A percentile compares a stretch with the other conserved stretches of the same genome.
Conservation (phyloP, 2,329 filamentous ascomycete species). For the Paecilomyces formosus region DNA sequence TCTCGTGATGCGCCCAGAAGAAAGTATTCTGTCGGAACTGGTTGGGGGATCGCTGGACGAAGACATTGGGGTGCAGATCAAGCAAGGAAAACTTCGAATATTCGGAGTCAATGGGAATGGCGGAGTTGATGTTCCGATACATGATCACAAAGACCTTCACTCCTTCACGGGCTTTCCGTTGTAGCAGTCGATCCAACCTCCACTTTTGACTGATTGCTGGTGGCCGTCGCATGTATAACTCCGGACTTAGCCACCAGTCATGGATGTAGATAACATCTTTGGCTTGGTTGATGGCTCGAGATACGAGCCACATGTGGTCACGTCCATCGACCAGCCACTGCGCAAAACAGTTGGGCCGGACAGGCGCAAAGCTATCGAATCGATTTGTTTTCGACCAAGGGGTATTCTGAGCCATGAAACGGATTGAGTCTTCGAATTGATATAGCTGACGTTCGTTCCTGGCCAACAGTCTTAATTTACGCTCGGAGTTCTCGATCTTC, state of each 20-base stretch:
- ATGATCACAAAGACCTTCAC: slow-evolving; percentile 98
- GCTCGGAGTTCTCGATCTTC: slow-evolving; percentile 82
- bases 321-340: slow-evolving; percentile 96
- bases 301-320: slow-evolving; percentile 99
- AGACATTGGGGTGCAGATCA: slow-evolving; percentile 91
- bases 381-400: slow-evolving; percentile 77
- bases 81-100: slow-evolving; percentile 96
- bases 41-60: slow-evolving; percentile 91
- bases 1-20: slow-evolving; percentile 98
- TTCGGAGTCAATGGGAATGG: slow-evolving; percentile 94
- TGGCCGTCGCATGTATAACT: slow-evolving; percentile 88
- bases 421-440: slow-evolving; percentile 91
- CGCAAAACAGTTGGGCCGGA: slow-evolving; percentile 77
- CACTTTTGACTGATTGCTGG: slow-evolving; percentile 97
- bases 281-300: slow-evolving; percentile 91
- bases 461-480: slow-evolving; percentile 83
- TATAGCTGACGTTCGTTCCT: slow-evolving; percentile 81
- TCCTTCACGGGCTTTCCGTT: slow-evolving; percentile 86
- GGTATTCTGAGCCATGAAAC: slow-evolving; percentile 74
- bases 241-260: slow-evolving; percentile 97
- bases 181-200: slow-evolving; percentile 87
- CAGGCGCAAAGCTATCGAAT: slow-evolving; percentile 89
- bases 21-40: slow-evolving; percentile 99
- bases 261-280: slow-evolving; percentile 98
- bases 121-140: slow-evolving; percentile 95